A percentile compares a stretch with the other conserved stretches of the same genome.
These are phyloP conservation scores for Solanum sitiens DNA, from an alignment of 257 asterid genomes.

Conservation along the genomic window DNA sequence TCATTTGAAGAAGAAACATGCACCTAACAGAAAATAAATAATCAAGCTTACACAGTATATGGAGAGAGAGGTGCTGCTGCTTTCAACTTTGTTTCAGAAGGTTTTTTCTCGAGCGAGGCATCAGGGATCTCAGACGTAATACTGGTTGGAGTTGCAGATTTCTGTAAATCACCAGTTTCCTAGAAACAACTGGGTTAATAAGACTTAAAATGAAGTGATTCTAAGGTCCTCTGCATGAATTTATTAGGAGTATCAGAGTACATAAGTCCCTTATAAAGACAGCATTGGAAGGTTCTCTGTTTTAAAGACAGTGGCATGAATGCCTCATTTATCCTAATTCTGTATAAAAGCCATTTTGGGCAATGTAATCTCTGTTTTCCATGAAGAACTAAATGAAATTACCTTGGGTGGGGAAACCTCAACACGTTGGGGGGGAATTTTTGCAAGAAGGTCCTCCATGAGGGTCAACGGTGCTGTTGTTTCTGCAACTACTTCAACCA, in stretches of 20 bases:
- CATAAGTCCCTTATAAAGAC: not conserved
- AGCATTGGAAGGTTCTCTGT: not conserved
- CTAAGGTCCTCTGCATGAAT: not conserved
- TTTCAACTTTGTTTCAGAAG: conserved; percentile 24
- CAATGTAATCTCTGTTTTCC: not conserved
- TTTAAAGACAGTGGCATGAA: not conserved
- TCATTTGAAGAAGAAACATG: not conserved
- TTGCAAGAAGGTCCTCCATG: conserved; percentile 60
- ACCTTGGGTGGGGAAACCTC: conserved; percentile 39
- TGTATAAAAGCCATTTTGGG: not conserved
- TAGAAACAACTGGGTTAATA: conserved; percentile 14
- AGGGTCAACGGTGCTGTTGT: conserved; percentile 79
- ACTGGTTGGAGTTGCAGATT: conserved; percentile 22
- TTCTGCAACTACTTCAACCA: conserved; percentile 90
- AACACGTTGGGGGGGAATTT: conserved; percentile 52
- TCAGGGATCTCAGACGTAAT: conserved; percentile 8
- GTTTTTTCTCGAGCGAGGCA: conserved; percentile 14
- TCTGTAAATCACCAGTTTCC: conserved; percentile 29
- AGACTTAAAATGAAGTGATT: not conserved
- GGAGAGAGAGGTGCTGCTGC: conserved; percentile 50
- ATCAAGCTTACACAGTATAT: conserved; percentile 48
- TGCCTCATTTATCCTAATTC: not conserved
- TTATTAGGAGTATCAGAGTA: not conserved
- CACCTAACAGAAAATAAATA: not conserved
- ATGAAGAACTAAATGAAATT: not conserved